phyloP scores from a whole-genome alignment of 345 rosid species.

The Camelina hispida region DNA sequence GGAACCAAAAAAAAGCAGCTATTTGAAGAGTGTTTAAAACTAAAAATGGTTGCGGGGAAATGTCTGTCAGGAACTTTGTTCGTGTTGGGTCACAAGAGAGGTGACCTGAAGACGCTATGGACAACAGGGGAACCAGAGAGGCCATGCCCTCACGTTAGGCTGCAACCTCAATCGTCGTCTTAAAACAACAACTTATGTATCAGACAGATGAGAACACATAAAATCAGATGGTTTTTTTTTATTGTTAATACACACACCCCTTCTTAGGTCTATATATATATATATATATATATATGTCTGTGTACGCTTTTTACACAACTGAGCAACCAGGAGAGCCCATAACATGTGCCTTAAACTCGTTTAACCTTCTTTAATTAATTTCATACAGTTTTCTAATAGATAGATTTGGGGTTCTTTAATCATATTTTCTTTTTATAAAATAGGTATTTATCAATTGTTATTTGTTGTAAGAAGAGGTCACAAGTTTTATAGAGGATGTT shows the following conservation, averaged over 20 bases:
- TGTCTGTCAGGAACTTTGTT: conserved; percentile 65
- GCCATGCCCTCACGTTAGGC: conserved; percentile 69
- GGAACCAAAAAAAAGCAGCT: conserved; percentile 1
- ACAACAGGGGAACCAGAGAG: conserved; percentile 79
- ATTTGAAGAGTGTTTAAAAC: neutral
- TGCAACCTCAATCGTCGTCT: conserved; percentile 50
- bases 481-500: no score
- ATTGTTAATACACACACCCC: conserved; percentile 42
- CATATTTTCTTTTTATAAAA: no score
- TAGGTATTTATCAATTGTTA: no score
- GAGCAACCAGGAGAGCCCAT: no score
- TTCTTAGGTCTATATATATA: conserved; percentile 37
- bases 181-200: neutral
- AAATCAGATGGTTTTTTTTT: conserved; percentile 23
- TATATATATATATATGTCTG: neutral
- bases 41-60: neutral
- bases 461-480: no score
- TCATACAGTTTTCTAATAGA: no score
- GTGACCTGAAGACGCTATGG: conserved; percentile 84
- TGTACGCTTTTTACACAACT: no score
- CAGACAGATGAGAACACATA: neutral
- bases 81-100: conserved; percentile 77
- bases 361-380: no score
- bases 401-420: no score
- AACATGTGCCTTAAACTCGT: no score